Evolutionary conservation across 805 yeast species (phyloP).

Genomic region (Saccharomycopsis olivae): DNA sequence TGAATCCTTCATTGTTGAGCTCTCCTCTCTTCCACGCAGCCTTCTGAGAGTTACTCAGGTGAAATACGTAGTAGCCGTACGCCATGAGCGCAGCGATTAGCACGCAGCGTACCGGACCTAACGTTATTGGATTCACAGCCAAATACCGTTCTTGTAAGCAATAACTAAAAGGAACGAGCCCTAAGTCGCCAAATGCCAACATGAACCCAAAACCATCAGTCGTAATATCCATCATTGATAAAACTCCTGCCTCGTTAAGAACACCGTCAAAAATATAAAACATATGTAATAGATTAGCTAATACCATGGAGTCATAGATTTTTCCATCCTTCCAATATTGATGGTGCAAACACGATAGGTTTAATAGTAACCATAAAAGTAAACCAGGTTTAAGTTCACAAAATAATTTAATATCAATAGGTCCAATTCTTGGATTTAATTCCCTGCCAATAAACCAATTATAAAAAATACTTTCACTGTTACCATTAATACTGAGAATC

Average conservation of each 20-base stretch:
- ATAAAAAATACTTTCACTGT: conserved; percentile 60
- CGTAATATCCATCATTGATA: conserved; percentile 92
- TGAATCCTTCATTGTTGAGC: conserved; percentile 47
- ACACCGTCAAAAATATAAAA: conserved; percentile 89
- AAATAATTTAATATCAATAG: conserved; percentile 83
- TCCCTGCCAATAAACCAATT: conserved; percentile 98
- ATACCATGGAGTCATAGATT: conserved; percentile 59
- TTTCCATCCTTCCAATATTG: conserved; percentile 43
- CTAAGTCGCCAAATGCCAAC: conserved; percentile 90
- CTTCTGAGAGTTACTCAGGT: conserved; percentile 76
- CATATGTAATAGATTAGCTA: conserved; percentile 62
- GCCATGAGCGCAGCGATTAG: conserved; percentile 39
- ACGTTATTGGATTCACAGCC: conserved; percentile 43
- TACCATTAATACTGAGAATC: conserved; percentile 79
- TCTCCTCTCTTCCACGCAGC: conserved; percentile 73
- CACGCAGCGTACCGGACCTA: conserved; percentile 33
- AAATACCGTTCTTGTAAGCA: conserved; percentile 78
- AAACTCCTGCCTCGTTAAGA: conserved; percentile 76
- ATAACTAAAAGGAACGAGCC: conserved; percentile 88
- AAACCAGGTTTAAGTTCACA: conserved; percentile 95
- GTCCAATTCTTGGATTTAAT: conserved; percentile 73
- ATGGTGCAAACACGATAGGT: conserved; percentile 70
- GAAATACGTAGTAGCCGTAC: conserved; percentile 73
- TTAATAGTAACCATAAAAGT: conserved; percentile 72
- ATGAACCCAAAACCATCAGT: conserved; percentile 97